Evolutionary conservation across 768 basidiomycete genomes (phyloP).

Genomic region (Hemileccinum impolitum): DNA sequence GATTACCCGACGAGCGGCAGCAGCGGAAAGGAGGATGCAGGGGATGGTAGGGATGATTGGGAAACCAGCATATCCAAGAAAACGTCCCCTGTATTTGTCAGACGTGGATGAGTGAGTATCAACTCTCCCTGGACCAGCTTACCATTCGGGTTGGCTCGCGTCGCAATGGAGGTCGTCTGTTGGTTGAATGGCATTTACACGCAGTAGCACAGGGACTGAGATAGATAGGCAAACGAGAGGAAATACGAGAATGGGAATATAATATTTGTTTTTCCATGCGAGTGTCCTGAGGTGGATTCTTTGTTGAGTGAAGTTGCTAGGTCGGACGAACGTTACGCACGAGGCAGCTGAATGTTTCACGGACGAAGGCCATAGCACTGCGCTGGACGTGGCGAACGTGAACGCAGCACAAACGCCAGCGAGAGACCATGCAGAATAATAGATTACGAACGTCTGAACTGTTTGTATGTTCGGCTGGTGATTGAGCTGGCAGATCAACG

Average conservation of each 20-base stretch:
- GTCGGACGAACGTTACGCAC: slow-evolving; percentile 9
- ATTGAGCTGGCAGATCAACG: background rate
- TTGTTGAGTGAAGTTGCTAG: background rate
- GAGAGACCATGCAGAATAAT: slow-evolving; percentile 41
- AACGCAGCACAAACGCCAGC: slow-evolving; percentile 44
- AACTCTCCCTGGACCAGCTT: slow-evolving; percentile 13
- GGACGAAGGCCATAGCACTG: slow-evolving; percentile 36
- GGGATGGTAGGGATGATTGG: slow-evolving; percentile 52
- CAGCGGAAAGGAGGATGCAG: slow-evolving; percentile 44
- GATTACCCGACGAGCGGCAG: slow-evolving; percentile 14
- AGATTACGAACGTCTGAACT: slow-evolving; percentile 33
- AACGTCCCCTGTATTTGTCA: slow-evolving; percentile 47
- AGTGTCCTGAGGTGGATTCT: slow-evolving; percentile 35
- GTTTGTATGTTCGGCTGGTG: slow-evolving; percentile 7
- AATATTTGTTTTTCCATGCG: slow-evolving; percentile 46
- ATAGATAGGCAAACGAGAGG: slow-evolving; percentile 44
- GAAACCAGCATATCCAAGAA: slow-evolving; percentile 60
- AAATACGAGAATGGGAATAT: slow-evolving; percentile 43
- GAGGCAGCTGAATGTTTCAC: slow-evolving; percentile 25
- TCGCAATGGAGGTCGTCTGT: slow-evolving; percentile 58
- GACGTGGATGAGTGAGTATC: background rate
- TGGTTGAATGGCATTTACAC: slow-evolving; percentile 43
- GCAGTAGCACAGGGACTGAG: slow-evolving; percentile 43
- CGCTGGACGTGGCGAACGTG: slow-evolving; percentile 46
- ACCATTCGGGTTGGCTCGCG: slow-evolving; percentile 57